These are phyloP conservation scores for Aspergillus affinis DNA, from an alignment of 495 filamentous ascomycete species.

Conservation along the genomic window DNA sequence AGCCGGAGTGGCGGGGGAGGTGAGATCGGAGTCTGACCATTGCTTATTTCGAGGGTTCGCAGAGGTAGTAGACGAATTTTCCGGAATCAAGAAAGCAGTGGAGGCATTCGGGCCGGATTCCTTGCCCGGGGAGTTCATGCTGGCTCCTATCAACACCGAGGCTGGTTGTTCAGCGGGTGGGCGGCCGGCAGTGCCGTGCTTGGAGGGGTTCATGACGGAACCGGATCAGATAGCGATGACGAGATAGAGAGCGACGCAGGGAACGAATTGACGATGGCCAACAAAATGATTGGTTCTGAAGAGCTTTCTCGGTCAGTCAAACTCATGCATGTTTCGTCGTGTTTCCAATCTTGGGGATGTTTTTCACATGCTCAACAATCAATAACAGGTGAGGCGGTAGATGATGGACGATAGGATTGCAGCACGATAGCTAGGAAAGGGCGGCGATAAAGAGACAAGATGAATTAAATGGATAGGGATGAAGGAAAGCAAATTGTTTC, in stretches of 20 bases:
- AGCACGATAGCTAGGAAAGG: neutral
- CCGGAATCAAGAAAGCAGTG: constrained; percentile 17
- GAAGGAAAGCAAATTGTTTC: constrained; percentile 6
- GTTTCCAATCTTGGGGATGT: neutral
- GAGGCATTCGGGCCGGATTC: constrained; percentile 31
- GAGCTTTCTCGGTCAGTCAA: neutral
- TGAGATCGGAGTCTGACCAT: constrained; percentile 18
- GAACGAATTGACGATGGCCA: neutral
- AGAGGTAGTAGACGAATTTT: constrained; percentile 33
- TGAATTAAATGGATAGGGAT: constrained; percentile 7
- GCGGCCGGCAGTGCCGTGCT: constrained; percentile 29
- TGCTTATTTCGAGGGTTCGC: constrained; percentile 29
- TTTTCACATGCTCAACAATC: neutral
- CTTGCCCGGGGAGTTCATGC: constrained; percentile 33
- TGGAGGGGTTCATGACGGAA: constrained; percentile 31
- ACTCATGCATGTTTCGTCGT: neutral
- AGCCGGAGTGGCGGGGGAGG: constrained; percentile 36
- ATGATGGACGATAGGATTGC: neutral
- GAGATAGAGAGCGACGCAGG: constrained; percentile 1
- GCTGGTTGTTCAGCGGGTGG: constrained; percentile 38
- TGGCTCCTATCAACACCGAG: constrained; percentile 36
- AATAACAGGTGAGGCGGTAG: neutral
- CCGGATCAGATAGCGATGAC: constrained; percentile 9
- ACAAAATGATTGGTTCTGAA: neutral
- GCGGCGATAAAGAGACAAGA: constrained; percentile 7